A percentile compares a stretch with the other conserved stretches of the same genome.
phyloP scores from a whole-genome alignment of 495 filamentous ascomycete species.

The Aspergillus carlsbadensis region DNA sequence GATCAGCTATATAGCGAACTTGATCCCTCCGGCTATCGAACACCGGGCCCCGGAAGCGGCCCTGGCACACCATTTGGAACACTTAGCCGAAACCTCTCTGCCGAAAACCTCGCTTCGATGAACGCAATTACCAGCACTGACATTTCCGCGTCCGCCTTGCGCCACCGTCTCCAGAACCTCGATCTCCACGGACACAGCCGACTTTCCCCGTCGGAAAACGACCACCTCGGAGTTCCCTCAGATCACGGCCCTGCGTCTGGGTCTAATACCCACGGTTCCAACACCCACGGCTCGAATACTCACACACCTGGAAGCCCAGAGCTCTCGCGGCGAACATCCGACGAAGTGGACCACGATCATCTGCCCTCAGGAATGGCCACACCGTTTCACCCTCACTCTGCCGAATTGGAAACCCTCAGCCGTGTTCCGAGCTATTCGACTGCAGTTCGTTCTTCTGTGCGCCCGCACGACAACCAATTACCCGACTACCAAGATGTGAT shows the following conservation, averaged over 20 bases:
- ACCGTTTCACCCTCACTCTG: constrained; percentile 62
- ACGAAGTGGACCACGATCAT: constrained; percentile 51
- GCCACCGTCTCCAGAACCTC: constrained; percentile 61
- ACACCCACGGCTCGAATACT: constrained; percentile 25
- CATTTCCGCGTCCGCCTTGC: constrained; percentile 55
- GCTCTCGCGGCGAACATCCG: constrained; percentile 59
- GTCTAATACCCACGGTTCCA: not conserved
- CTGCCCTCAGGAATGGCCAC: constrained; percentile 52
- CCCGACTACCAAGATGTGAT: constrained; percentile 54
- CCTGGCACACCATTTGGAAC: constrained; percentile 72
- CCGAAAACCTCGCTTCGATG: constrained; percentile 72
- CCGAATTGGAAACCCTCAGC: constrained; percentile 61
- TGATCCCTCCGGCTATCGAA: constrained; percentile 72
- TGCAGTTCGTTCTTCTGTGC: constrained; percentile 61
- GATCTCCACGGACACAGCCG: constrained; percentile 31
- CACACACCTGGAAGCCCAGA: constrained; percentile 39
- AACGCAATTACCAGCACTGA: constrained; percentile 55
- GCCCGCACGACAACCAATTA: constrained; percentile 45
- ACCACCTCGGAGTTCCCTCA: constrained; percentile 28
- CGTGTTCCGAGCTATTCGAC: constrained; percentile 82
- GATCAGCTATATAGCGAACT: constrained; percentile 88
- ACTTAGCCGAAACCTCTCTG: constrained; percentile 73
- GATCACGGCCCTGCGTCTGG: constrained; percentile 15
- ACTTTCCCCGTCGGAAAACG: constrained; percentile 25
- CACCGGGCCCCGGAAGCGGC: constrained; percentile 67